These are phyloP conservation scores for Stephania yunnanensis DNA, from an alignment of 164 flowering plant genomes.

Conservation along the genomic window DNA sequence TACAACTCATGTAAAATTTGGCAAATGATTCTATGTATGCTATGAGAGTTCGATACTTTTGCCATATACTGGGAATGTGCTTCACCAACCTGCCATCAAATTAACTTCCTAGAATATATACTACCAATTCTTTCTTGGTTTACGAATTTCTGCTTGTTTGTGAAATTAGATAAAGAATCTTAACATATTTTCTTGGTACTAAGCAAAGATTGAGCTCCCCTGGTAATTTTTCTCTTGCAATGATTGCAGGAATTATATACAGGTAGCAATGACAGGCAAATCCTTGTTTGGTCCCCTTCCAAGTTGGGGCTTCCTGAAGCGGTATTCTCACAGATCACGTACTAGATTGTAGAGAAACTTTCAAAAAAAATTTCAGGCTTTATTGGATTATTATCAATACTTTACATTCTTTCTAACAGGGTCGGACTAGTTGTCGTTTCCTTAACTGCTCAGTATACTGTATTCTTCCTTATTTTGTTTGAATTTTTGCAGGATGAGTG, in stretches of 20 bases:
- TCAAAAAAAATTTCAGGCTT: background rate
- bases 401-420: too few species aligned
- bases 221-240: background rate
- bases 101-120: background rate
- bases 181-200: background rate
- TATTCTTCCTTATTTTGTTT: background rate
- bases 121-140: background rate
- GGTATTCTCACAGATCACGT: slow-evolving; percentile 28
- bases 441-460: background rate
- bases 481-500: slow-evolving; percentile 27
- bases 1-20: background rate
- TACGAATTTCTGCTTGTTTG: background rate
- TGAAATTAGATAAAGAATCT: background rate
- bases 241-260: slow-evolving; percentile 79
- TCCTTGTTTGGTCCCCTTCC: slow-evolving; percentile 88
- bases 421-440: background rate
- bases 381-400: too few species aligned
- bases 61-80: background rate
- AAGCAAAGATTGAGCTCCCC: background rate
- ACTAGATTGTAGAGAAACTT: background rate
- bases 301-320: slow-evolving; percentile 34
- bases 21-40: background rate
- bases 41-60: background rate
- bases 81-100: background rate
- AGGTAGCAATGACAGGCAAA: slow-evolving; percentile 85